Base-by-base conservation (phyloP, 495 filamentous ascomycete species). In the Daldinia loculata region DNA sequence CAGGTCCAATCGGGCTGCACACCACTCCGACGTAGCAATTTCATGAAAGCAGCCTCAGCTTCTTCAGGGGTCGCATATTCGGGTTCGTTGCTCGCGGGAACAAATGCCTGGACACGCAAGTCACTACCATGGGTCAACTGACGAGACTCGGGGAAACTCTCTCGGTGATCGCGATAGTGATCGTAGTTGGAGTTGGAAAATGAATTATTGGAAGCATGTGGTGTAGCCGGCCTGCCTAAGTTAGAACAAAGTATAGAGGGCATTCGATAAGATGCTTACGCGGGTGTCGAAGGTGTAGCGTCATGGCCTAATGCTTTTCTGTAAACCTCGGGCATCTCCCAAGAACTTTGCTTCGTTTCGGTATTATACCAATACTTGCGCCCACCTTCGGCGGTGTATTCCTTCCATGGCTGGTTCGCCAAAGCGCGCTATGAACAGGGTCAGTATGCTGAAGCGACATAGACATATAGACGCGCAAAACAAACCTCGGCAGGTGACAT, bases 301-400 rank as follows among this genome's bases (percentile, higher is more conserved):
- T 81, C 79, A 66, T 71, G 80, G 75, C 76, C 91, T 82, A 77
- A 90, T 80, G 74, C 92, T 85, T 77, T 87, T 73, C 91, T 93
- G 82, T 93, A 94, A 59, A 85, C 89, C 51, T 93, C 91, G 59
- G 95, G 95, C 86, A 97, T 96, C 63, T 94, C 91, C 95, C 95
- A 99, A 56, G 92, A 92, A 79, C 92, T 98, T 81, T 93, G 86
- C 82, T 95, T 95, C 39, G 89, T 95, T 76, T 97, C 91, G 3
- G 89, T 91, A 77, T 98, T 93, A 77, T 92, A 89, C 93, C 94
- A 99, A 77, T 99, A 99, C 75, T 95, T 93, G 71, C 90, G 87
- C 26, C 94, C 96, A 60, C 89, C 92, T 63, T 92, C 90, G 41
- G 92, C 88, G 11, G 91, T 93, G 72, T 97, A 93, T 79, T 97